Percentiles rank a stretch among this genome's conserved stretches.
phyloP scores from a whole-genome alignment of 2,329 filamentous ascomycete genomes.

The Paracamarosporium sp. region DNA sequence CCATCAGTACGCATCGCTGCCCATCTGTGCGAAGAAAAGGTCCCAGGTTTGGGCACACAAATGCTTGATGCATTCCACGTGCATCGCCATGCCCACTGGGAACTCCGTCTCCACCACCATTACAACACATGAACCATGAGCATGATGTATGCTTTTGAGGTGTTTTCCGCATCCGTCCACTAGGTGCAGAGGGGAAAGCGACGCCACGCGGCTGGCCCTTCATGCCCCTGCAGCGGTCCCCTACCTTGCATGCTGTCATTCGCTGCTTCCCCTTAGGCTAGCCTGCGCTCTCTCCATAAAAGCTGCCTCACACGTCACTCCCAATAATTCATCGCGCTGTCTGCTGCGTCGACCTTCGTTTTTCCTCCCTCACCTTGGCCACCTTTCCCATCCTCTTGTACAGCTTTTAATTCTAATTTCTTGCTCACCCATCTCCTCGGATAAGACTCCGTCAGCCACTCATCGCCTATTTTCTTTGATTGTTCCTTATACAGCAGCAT shows the following conservation, averaged over 20 bases:
- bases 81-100: not conserved
- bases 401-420: slow-evolving; percentile 16
- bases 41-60: not conserved
- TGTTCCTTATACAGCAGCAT: slow-evolving; percentile 10
- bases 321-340: slow-evolving; percentile 5
- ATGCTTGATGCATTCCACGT: not conserved
- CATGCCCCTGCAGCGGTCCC: slow-evolving; percentile 12
- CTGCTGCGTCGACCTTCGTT: slow-evolving; percentile 11
- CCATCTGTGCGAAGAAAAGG: not conserved
- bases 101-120: not conserved
- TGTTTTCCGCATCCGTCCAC: not conserved
- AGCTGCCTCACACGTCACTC: slow-evolving; percentile 18
- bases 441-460: not conserved
- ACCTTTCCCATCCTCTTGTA: slow-evolving; percentile 8
- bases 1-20: not conserved
- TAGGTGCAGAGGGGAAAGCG: slow-evolving; percentile 6
- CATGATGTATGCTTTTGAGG: not conserved
- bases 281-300: slow-evolving; percentile 15
- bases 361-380: slow-evolving; percentile 4
- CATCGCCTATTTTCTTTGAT: slow-evolving; percentile 3
- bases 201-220: slow-evolving; percentile 6
- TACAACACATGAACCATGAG: not conserved
- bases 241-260: slow-evolving; percentile 11
- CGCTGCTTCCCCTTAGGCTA: slow-evolving; percentile 13
- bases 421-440: not conserved